Evolutionary conservation across 2,329 filamentous ascomycete species (phyloP).

Genomic region (Clonostachys rosea): DNA sequence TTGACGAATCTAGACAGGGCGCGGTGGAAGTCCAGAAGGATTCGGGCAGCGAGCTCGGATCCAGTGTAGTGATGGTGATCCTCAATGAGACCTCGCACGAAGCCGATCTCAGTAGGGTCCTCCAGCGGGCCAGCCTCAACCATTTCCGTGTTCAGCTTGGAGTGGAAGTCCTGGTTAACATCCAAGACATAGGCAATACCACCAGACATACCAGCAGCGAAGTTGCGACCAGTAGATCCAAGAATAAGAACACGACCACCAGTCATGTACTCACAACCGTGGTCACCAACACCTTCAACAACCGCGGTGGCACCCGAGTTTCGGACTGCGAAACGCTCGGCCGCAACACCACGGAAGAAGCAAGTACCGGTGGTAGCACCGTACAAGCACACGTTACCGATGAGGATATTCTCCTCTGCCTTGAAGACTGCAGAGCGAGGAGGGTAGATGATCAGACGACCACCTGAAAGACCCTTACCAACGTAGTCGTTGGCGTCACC

Average conservation of each 20-base stretch:
- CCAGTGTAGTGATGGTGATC: conserved; percentile 98
- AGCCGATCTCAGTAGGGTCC: conserved; percentile 85
- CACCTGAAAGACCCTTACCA: conserved; percentile 91
- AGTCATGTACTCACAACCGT: conserved; percentile 99
- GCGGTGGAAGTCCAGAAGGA: conserved; percentile 91
- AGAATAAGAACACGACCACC: conserved; percentile 86
- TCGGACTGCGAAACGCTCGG: conserved; percentile 92
- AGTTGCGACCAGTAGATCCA: conserved; percentile 89
- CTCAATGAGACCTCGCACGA: conserved; percentile 85
- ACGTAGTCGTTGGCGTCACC: conserved; percentile 97
- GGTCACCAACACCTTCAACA: conserved; percentile 93
- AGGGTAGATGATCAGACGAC: conserved; percentile 89
- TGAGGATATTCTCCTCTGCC: conserved; percentile 90
- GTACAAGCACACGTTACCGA: conserved; percentile 93
- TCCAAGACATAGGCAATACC: conserved; percentile 95
- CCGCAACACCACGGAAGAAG: conserved; percentile 96
- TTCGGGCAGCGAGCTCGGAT: conserved; percentile 87
- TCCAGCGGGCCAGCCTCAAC: conserved; percentile 83
- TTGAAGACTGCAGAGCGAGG: conserved; percentile 88
- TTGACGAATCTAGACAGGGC: conserved; percentile 89
- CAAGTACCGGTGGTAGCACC: conserved; percentile 86
- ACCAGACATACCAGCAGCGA: conserved; percentile 96
- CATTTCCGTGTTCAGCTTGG: conserved; percentile 97
- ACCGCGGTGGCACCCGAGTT: conserved; percentile 97
- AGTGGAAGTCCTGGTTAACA: conserved; percentile 81